Evolutionary conservation across 1,284 basidiomycete species (phyloP).

Genomic region (Bjerkandera adusta): DNA sequence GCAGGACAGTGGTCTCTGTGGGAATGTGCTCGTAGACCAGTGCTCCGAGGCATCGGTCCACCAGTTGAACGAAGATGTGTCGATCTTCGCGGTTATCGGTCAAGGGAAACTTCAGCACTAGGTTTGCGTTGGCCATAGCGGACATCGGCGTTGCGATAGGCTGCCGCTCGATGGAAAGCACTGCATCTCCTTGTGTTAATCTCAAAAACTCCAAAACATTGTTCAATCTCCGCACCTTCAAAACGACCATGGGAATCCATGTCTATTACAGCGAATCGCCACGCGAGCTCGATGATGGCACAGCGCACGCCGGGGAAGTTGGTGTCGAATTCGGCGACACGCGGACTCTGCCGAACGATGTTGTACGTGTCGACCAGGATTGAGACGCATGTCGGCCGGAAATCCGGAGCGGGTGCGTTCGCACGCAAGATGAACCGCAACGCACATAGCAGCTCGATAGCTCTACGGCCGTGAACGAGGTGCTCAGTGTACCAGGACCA

Average conservation of each 20-base stretch:
- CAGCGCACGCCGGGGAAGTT: neutral
- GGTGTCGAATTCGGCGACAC: neutral
- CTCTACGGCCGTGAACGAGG: neutral
- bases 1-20: too few relatives aligned
- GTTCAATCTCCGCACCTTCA: neutral
- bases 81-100: neutral
- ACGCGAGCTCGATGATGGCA: neutral
- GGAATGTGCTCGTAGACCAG: too few relatives aligned
- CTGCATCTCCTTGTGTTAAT: too few relatives aligned
- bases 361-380: neutral
- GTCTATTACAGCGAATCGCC: neutral
- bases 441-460: neutral
- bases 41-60: neutral
- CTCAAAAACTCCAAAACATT: neutral
- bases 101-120: neutral
- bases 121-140: neutral
- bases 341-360: neutral
- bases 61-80: neutral
- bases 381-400: neutral
- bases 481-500: neutral
- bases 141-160: neutral
- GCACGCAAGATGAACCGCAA: neutral
- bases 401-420: neutral
- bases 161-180: neutral
- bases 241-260: neutral